Evolutionary conservation across 2,329 filamentous ascomycete species (phyloP), one percentile per base, ranked within the genome.

Genomic region (Sarocladiaceae sp.): DNA sequence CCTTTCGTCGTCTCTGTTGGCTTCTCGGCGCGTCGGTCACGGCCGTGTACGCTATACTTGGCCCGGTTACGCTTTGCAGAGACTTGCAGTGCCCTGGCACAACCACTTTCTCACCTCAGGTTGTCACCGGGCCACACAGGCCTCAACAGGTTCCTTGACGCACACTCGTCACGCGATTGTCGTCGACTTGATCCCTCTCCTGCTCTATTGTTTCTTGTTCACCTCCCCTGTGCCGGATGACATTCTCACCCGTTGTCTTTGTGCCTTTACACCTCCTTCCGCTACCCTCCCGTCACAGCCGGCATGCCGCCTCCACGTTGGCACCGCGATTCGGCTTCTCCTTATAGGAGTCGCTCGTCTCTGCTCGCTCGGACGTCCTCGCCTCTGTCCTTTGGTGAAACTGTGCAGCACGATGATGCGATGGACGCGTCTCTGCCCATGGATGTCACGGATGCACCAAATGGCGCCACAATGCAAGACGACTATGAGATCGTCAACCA

Each of bases 281-380:
- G 12, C 13, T 24, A 4, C 19, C 37, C 19, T 16, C 37, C 23
- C 37, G 37, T 41, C 37, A 29, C 24, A 41, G 37, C 23, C 21
- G 37, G 37, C 24, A 41, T 41, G 37, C 37, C 37, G 23, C 37
- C 24, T 41, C 37, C 37, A 24, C 37, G 37, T 41, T 41, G 37
- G 37, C 37, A 29, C 29, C 37, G 37, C 37, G 23, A 41, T 16
- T 41, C 37, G 20, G 37, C 37, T 29, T 29, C 37, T 29, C 29
- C 37, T 13, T 41, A 41, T 29, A 41, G 29, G 29, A 27, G 26
- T 16, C 37, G 37, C 12, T 41, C 37, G 7, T 41, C 21, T 41
- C 37, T 41, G 21, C 37, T 29, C n/a, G 37, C 19, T 21, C 26
- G 37, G 19, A 41, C 21, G 23, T 41, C 37, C n/a, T 41, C 37